These are phyloP conservation scores for Mycoemilia scoparia DNA, from an alignment of 192 early-diverging fungal species.

Conservation along the genomic window DNA sequence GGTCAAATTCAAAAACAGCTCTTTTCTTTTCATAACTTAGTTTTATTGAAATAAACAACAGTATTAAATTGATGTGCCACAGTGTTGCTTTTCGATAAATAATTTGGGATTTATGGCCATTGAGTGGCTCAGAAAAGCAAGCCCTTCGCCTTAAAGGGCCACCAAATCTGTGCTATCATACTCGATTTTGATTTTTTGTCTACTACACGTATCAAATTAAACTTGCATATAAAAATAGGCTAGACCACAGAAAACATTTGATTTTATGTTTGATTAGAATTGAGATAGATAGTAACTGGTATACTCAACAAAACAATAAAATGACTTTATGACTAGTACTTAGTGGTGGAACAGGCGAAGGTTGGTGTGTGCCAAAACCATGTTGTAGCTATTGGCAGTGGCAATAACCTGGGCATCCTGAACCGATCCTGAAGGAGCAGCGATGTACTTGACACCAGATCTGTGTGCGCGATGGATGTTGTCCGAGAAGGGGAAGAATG, in stretches of 20 bases:
- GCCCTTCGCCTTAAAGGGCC: too few species aligned
- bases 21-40: too few species aligned
- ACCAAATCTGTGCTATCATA: too few species aligned
- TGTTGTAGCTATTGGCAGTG: slow-evolving; percentile 59
- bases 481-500: slow-evolving; percentile 98
- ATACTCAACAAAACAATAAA: not conserved
- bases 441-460: slow-evolving; percentile 75
- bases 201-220: not conserved
- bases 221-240: too few species aligned
- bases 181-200: not conserved
- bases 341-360: slow-evolving; percentile 95
- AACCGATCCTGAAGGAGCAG: slow-evolving; percentile 82
- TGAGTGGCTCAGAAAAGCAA: too few species aligned
- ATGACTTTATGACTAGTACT: slow-evolving; percentile 3
- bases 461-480: slow-evolving; percentile 72
- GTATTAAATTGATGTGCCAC: too few species aligned
- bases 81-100: too few species aligned
- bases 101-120: too few species aligned
- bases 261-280: not conserved
- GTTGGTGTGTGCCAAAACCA: slow-evolving; percentile 73
- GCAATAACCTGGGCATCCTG: slow-evolving; percentile 72
- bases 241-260: too few species aligned
- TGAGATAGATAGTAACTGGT: not conserved
- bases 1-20: too few species aligned
- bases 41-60: too few species aligned